Conservation (phyloP, 352 stramenopile genomes). For the Pythium pyrilobum region DNA sequence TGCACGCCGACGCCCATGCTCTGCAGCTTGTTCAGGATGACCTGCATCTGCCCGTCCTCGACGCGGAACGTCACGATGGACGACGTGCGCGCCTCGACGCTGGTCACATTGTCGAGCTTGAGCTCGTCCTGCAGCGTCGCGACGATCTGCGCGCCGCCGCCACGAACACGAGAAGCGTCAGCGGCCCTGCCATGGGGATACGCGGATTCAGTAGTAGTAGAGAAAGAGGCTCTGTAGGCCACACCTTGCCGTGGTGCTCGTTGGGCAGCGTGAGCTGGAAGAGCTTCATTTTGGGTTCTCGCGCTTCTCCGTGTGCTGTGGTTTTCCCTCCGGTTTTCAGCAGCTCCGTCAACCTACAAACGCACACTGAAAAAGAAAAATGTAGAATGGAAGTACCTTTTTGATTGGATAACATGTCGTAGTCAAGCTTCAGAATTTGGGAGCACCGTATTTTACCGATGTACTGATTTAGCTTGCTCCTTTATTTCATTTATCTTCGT, state of each 20-base stretch:
- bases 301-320: neutral
- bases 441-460: neutral
- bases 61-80: conserved; percentile 85
- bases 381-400: too few species aligned
- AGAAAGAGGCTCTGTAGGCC: neutral
- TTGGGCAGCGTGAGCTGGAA: conserved; percentile 86
- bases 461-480: neutral
- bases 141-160: conserved; percentile 39
- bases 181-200: neutral
- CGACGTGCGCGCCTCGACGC: conserved; percentile 77
- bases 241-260: conserved; percentile 70
- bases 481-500: conserved; percentile 16
- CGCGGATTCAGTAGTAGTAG: too few species aligned
- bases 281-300: conserved; percentile 59
- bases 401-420: conserved; percentile 8
- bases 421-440: too few species aligned
- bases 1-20: conserved; percentile 77
- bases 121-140: conserved; percentile 76
- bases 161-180: neutral
- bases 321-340: too few species aligned
- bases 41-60: conserved; percentile 81
- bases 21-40: conserved; percentile 78
- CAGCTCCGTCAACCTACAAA: too few species aligned
- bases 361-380: too few species aligned
- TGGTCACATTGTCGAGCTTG: conserved; percentile 80